Evolutionary conservation across 2,329 filamentous ascomycete species (phyloP), one percentile per base, ranked within the genome.

Genomic region (Mariannaea sp.): DNA sequence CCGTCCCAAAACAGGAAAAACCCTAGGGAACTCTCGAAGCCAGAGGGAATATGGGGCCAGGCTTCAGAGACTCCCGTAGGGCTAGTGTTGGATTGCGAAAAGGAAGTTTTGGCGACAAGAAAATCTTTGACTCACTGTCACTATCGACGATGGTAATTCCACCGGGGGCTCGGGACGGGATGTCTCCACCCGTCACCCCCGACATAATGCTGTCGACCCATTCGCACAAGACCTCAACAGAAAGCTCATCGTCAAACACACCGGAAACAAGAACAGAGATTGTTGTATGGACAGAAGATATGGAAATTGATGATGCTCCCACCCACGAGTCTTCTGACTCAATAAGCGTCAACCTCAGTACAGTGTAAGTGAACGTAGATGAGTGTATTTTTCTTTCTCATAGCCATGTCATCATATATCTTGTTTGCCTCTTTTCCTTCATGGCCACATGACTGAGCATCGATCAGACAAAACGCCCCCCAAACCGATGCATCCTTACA

Each of bases 211-310:
- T 57, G 10, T 60, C 60, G 24, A 58, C 57, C 58, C 68, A 62
- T 58, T 68, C 68, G 55, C 72, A 67, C 52, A 70, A 66, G 58
- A 65, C 64, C 42, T 71, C 61, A 48, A 70, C 70, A 17, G 68
- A 72, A 39, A 57, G 64, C 17, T 60, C 65, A 6, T 68, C 67
- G 40, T 71, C 76, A 30, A 57, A 65, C 17, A 61, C 65, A 6
- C 68, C 67, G 40, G 71, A 76, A 30, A 71, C 73, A 27, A 72
- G 70, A 3, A 68, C 72, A 4, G 75, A 76, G 55, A 79, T 79
- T 20, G 64, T 77, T 4, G 77, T 78, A 14, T 76, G 75, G 70
- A 76, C 74, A 24, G 75, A 72, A 49, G 67, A 72, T 12, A 75
- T 76, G 69, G 70, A 71, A 17, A 29, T 68, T 16, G 61, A 64